A percentile compares a stretch with the other conserved stretches of the same genome.
These are phyloP conservation scores for Leishmania tropica DNA, from an alignment of 208 protist genomes.

Conservation along the genomic window DNA sequence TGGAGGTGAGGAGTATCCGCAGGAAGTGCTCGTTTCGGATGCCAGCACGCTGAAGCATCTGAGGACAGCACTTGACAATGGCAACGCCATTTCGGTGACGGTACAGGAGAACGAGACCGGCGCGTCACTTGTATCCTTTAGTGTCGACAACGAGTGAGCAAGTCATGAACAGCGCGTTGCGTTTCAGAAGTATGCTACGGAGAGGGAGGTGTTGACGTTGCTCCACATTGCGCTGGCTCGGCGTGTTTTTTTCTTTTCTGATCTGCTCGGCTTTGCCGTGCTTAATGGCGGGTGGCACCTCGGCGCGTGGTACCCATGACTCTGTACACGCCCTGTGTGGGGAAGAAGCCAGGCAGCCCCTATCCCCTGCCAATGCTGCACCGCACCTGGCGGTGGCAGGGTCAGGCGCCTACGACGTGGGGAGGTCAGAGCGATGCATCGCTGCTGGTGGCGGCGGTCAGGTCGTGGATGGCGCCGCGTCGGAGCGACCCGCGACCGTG, in stretches of 20 bases:
- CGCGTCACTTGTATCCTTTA: constrained; percentile 24
- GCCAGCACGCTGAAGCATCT: constrained; percentile 12
- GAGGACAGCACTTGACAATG: constrained; percentile 15
- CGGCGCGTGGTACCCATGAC: not conserved
- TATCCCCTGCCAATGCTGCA: not conserved
- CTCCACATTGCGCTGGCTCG: not conserved
- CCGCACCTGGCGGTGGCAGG: not conserved
- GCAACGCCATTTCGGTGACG: constrained; percentile 20
- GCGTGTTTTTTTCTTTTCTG: not conserved
- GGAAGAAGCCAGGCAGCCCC: not conserved
- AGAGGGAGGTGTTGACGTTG: no score
- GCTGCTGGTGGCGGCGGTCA: not conserved
- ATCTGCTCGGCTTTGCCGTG: not conserved
- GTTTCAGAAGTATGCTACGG: not conserved
- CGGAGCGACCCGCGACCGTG: not conserved
- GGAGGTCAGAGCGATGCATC: not conserved
- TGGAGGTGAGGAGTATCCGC: constrained; percentile 34
- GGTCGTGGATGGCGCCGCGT: not conserved
- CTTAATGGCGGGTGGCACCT: not conserved
- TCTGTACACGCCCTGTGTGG: not conserved
- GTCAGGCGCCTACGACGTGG: not conserved
- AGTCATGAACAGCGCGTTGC: not conserved
- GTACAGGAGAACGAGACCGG: constrained; percentile 24
- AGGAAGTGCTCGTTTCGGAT: constrained; percentile 26
- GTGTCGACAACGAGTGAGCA: constrained; percentile 20